Evolutionary conservation across 768 basidiomycete species (phyloP).

Genomic region (Leccinellum rugosiceps): DNA sequence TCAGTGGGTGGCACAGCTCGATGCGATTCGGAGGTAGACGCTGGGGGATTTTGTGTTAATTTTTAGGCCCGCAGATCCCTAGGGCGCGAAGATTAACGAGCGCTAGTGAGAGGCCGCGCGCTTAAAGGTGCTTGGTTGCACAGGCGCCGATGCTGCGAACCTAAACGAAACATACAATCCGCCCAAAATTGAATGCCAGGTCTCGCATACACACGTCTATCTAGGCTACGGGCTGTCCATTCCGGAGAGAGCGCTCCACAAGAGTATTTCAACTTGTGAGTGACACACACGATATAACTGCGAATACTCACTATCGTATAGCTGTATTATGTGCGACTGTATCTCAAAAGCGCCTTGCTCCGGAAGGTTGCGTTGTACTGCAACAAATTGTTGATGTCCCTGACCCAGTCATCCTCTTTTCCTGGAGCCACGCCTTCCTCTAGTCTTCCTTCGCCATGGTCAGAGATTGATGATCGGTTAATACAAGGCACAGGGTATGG

Average conservation of each 20-base stretch:
- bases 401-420: slow-evolving; percentile 93
- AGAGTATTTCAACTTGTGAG: slow-evolving; percentile 1
- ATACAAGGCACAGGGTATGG: slow-evolving; percentile 92
- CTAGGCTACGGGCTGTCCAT: slow-evolving; percentile 1
- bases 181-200: neutral
- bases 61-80: neutral
- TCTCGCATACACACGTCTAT: neutral
- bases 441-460: slow-evolving; percentile 40
- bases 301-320: slow-evolving; percentile 11
- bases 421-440: slow-evolving; percentile 72
- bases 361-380: slow-evolving; percentile 95
- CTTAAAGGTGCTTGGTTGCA: neutral
- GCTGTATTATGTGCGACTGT: slow-evolving; percentile 47
- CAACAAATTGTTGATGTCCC: slow-evolving; percentile 90
- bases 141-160: neutral
- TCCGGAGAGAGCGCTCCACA: neutral
- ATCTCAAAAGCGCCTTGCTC: slow-evolving; percentile 79
- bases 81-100: neutral
- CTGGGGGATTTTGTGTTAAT: neutral
- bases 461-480: slow-evolving; percentile 75
- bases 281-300: neutral
- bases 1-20: neutral
- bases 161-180: slow-evolving; percentile 1
- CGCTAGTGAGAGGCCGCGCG: neutral
- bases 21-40: neutral